Evolutionary conservation across 257 asterid genomes (phyloP).

Genomic region (Scutellaria galericulata): DNA sequence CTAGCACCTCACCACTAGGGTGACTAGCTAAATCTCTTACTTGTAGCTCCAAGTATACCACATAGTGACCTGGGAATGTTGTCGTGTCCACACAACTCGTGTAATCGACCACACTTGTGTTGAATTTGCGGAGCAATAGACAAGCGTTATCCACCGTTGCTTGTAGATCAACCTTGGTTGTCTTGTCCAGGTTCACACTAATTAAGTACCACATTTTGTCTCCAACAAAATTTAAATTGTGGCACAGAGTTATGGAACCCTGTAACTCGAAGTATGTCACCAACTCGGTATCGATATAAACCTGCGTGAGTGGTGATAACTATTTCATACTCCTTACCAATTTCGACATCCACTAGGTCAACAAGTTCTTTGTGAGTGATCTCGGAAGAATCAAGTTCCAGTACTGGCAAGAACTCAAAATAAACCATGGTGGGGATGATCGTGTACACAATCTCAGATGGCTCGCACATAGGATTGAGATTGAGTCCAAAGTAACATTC

Average conservation of each 20-base stretch:
- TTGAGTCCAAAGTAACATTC: conserved; percentile 46
- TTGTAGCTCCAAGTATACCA: conserved; percentile 41
- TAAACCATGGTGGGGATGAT: conserved; percentile 47
- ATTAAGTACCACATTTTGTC: conserved; percentile 44
- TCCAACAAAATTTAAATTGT: conserved; percentile 36
- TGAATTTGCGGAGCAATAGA: conserved; percentile 8
- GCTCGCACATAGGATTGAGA: conserved; percentile 41
- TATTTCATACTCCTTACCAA: conserved; percentile 51
- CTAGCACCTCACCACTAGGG: conserved; percentile 30
- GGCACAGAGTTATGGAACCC: conserved; percentile 54
- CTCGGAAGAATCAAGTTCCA: too few relatives aligned
- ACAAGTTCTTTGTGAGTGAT: too few relatives aligned
- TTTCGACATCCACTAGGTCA: conserved; percentile 41
- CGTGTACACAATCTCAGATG: conserved; percentile 45
- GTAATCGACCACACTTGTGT: conserved; percentile 43
- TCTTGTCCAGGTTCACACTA: conserved; percentile 47
- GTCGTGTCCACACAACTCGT: conserved; percentile 45
- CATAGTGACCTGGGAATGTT: conserved; percentile 45
- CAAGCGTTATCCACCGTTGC: conserved; percentile 42
- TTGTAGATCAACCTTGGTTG: conserved; percentile 49
- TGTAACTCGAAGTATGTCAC: conserved; percentile 46
- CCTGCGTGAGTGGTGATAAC: conserved; percentile 53
- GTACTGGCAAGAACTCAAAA: conserved; percentile 47
- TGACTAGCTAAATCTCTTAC: not conserved
- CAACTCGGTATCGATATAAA: conserved; percentile 44